These are phyloP conservation scores for Ogataea paraovalis DNA, from an alignment of 805 yeast genomes.

Conservation along the genomic window DNA sequence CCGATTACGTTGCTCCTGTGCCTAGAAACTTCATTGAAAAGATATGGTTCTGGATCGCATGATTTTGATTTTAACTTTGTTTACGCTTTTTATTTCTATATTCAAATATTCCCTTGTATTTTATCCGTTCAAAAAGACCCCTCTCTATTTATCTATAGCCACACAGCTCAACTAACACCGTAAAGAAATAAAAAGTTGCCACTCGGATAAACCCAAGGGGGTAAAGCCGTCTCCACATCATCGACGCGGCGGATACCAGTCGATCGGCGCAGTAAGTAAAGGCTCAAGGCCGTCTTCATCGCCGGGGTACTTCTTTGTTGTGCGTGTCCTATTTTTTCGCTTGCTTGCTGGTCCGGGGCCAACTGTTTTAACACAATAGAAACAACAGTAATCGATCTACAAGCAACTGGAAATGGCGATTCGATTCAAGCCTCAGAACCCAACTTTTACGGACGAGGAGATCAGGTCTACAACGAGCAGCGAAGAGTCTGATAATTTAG, in stretches of 20 bases:
- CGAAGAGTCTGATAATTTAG: neutral
- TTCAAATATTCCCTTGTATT: neutral
- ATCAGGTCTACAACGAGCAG: neutral
- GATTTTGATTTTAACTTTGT: neutral
- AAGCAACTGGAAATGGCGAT: too few relatives aligned
- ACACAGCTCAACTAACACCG: too few relatives aligned
- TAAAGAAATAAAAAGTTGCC: too few relatives aligned
- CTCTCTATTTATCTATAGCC: too few relatives aligned
- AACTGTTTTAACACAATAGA: too few relatives aligned
- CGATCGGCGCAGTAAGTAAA: neutral
- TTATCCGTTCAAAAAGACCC: neutral
- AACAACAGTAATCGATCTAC: too few relatives aligned
- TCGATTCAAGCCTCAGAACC: constrained; percentile 19
- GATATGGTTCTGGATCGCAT: constrained; percentile 47
- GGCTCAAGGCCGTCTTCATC: neutral
- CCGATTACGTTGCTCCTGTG: constrained; percentile 27
- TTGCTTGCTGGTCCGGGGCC: too few relatives aligned
- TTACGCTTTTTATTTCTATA: neutral
- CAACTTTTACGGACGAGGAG: constrained; percentile 20
- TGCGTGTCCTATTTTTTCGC: neutral
- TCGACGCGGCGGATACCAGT: neutral
- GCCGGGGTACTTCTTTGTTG: neutral
- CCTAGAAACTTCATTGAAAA: constrained; percentile 40
- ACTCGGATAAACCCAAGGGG: too few relatives aligned
- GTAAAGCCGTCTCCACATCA: neutral